Evolutionary conservation across 768 basidiomycete genomes (phyloP).

Genomic region (Rhizopogon vesiculosus): DNA sequence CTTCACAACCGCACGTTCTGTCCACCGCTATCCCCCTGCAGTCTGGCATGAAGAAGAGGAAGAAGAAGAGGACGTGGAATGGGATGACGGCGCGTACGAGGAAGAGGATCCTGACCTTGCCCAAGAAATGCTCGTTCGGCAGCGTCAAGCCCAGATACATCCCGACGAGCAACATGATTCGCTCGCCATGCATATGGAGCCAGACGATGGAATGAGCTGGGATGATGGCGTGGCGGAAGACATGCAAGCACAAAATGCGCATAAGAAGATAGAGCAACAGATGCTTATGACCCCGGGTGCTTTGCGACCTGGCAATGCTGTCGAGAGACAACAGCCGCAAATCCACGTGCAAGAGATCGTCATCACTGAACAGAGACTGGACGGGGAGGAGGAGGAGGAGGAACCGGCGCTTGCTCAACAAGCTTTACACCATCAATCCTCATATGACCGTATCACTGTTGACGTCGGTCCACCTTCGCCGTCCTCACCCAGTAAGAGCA

Average conservation of each 20-base stretch:
- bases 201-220: constrained; percentile 87
- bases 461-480: constrained; percentile 26
- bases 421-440: constrained; percentile 37
- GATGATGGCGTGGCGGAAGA: constrained; percentile 64
- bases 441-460: constrained; percentile 42
- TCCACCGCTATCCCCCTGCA: constrained; percentile 76
- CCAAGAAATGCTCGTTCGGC: constrained; percentile 43
- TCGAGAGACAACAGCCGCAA: constrained; percentile 26
- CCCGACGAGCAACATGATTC: constrained; percentile 23
- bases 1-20: constrained; percentile 65
- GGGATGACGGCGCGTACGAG: constrained; percentile 65
- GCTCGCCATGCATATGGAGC: constrained; percentile 47
- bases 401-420: constrained; percentile 24
- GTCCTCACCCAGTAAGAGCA: constrained; percentile 23
- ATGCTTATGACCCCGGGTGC: constrained; percentile 26
- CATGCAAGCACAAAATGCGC: constrained; percentile 32
- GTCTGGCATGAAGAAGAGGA: constrained; percentile 80
- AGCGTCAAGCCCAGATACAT: constrained; percentile 32
- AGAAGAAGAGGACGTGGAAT: constrained; percentile 46
- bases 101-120: constrained; percentile 65
- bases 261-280: constrained; percentile 20
- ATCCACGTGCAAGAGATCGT: constrained; percentile 16
- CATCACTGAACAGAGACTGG: constrained; percentile 27
- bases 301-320: constrained; percentile 29
- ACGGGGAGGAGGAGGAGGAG: constrained; percentile 22